Conservation (phyloP, 2,329 filamentous ascomycete genomes). For the Colletotrichum graminicola region DNA sequence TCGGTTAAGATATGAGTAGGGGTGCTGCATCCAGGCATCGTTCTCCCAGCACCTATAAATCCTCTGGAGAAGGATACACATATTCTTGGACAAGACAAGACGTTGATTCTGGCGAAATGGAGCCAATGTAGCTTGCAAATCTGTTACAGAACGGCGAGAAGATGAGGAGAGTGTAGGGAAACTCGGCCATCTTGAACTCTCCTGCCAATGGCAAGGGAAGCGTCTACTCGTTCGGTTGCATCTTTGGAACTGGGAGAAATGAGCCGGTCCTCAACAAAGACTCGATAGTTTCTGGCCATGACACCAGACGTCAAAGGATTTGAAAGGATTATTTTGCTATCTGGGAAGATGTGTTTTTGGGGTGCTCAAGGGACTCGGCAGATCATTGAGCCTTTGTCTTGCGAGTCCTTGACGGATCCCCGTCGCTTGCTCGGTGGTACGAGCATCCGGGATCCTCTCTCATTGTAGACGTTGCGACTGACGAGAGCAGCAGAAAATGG, state of each 20-base stretch:
- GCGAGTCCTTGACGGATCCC: not conserved
- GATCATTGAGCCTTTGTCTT: not conserved
- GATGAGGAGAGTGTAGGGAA: not conserved
- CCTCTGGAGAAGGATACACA: constrained; percentile 32
- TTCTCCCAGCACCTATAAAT: constrained; percentile 11
- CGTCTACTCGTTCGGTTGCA: not conserved
- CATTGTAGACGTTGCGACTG: not conserved
- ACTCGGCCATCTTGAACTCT: not conserved
- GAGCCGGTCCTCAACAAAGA: not conserved
- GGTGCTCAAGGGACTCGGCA: not conserved
- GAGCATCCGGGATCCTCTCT: not conserved
- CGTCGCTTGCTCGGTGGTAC: not conserved
- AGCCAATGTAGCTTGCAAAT: not conserved
- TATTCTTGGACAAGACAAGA: not conserved
- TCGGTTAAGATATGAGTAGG: constrained; percentile 21
- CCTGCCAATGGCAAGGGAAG: no score
- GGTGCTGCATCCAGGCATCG: not conserved
- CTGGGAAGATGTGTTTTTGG: no score
- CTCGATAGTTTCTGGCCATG: not conserved
- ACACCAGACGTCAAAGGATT: not conserved
- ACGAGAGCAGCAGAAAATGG: not conserved
- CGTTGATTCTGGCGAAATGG: not conserved
- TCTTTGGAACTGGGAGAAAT: not conserved
- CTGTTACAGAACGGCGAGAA: not conserved
- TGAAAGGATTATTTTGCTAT: not conserved